Evolutionary conservation across 768 basidiomycete genomes (phyloP).

Genomic region (Suillus bovinus): DNA sequence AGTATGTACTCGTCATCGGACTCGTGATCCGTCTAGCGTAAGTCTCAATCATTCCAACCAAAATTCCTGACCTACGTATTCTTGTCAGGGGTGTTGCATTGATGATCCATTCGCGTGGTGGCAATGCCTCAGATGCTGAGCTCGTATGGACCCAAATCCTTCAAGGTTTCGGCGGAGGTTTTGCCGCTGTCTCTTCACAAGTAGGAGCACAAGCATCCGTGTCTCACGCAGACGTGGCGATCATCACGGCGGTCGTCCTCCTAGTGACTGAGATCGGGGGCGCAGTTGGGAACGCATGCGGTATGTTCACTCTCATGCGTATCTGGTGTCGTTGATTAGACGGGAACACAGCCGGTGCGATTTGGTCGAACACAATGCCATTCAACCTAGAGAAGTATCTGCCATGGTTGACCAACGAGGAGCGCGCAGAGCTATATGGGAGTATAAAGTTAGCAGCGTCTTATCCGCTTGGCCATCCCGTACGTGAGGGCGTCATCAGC

Average conservation of each 20-base stretch:
- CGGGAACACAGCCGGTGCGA: conserved; percentile 48
- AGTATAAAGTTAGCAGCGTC: conserved; percentile 52
- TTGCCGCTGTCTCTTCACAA: conserved; percentile 57
- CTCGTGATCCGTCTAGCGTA: conserved; percentile 57
- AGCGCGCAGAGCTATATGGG: conserved; percentile 51
- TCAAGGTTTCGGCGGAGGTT: conserved; percentile 74
- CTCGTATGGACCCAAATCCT: conserved; percentile 69
- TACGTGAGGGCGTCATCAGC: conserved; percentile 63
- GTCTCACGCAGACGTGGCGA: conserved; percentile 63
- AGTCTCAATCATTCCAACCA: conserved; percentile 10
- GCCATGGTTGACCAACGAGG: conserved; percentile 44
- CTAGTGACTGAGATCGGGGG: conserved; percentile 70
- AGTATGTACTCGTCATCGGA: conserved; percentile 54
- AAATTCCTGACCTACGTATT: background rate
- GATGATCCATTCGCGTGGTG: conserved; percentile 72
- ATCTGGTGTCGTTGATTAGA: background rate
- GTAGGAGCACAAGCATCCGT: conserved; percentile 69
- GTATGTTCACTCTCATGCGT: conserved; percentile 28
- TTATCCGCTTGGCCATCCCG: conserved; percentile 52
- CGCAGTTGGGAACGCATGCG: conserved; percentile 62
- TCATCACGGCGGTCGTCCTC: conserved; percentile 66
- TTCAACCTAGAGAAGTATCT: conserved; percentile 54
- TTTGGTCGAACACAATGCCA: conserved; percentile 72
- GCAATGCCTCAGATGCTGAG: conserved; percentile 51
- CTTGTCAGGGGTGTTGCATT: conserved; percentile 54